phyloP scores from a whole-genome alignment of 441 rosid species.

The Populus hybrid region DNA sequence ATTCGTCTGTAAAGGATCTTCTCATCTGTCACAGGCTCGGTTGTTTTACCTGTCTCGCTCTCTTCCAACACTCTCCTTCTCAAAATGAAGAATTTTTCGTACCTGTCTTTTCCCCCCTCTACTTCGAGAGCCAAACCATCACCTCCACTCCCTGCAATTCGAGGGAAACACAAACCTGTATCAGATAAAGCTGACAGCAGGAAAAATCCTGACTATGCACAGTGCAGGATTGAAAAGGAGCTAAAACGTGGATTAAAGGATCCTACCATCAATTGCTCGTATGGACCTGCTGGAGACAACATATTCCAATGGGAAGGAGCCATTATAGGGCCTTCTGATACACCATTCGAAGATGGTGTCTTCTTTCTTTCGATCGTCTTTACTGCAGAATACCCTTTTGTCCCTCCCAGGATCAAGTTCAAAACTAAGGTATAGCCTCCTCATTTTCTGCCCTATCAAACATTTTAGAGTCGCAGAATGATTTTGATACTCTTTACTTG shows the following conservation, averaged over 20 bases:
- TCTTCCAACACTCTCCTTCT: too few relatives aligned
- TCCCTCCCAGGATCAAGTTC: conserved; percentile 20
- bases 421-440: conserved; percentile 16
- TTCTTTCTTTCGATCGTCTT: conserved; percentile 16
- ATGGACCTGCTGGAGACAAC: conserved; percentile 6
- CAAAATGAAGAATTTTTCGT: not conserved
- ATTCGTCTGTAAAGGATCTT: not conserved
- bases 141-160: too few relatives aligned
- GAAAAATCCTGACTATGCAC: not conserved
- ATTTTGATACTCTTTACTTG: too few relatives aligned
- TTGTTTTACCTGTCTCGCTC: too few relatives aligned
- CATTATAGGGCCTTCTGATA: conserved; percentile 13
- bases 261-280: conserved; percentile 6
- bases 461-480: too few relatives aligned
- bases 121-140: not conserved
- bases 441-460: not conserved
- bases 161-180: not conserved
- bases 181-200: not conserved
- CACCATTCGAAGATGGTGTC: conserved; percentile 19
- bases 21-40: too few relatives aligned
- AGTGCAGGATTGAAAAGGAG: conserved; percentile 7
- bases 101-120: not conserved
- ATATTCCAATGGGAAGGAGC: conserved; percentile 8
- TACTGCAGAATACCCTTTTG: conserved; percentile 7
- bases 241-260: not conserved